phyloP scores from a whole-genome alignment of 768 basidiomycete species.

The Suillus lakei region DNA sequence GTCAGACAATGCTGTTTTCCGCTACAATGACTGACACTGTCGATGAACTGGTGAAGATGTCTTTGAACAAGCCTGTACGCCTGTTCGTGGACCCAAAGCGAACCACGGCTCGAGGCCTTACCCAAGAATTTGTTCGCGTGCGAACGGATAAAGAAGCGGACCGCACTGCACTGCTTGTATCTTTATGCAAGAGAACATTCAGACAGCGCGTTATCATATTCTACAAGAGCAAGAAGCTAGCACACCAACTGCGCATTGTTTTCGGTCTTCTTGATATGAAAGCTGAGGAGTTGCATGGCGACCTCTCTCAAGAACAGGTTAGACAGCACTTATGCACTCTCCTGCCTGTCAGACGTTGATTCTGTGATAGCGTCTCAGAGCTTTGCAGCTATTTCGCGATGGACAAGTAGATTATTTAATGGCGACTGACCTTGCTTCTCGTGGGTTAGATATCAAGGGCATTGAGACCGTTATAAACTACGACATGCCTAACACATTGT shows the following conservation, averaged over 20 bases:
- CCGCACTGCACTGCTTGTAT: slow-evolving; percentile 74
- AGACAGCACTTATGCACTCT: slow-evolving; percentile 14
- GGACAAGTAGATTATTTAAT: slow-evolving; percentile 89
- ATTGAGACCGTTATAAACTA: slow-evolving; percentile 98
- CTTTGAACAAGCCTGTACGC: slow-evolving; percentile 89
- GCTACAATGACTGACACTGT: slow-evolving; percentile 99
- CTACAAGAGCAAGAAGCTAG: slow-evolving; percentile 94
- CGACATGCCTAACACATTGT: slow-evolving; percentile 93
- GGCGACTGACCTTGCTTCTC: slow-evolving; percentile 95
- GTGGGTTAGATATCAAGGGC: slow-evolving; percentile 96
- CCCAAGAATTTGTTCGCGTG: slow-evolving; percentile 96
- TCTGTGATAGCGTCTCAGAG: slow-evolving; percentile 71
- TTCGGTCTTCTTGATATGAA: slow-evolving; percentile 90
- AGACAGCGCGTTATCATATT: slow-evolving; percentile 87
- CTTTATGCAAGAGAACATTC: slow-evolving; percentile 90
- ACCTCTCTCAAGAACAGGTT: slow-evolving; percentile 95
- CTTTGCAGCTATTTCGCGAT: slow-evolving; percentile 87
- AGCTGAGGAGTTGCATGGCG: slow-evolving; percentile 92
- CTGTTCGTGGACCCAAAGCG: slow-evolving; percentile 96
- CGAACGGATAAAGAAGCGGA: slow-evolving; percentile 79
- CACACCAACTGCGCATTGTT: slow-evolving; percentile 95
- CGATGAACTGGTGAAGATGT: slow-evolving; percentile 91
- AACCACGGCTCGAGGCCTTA: slow-evolving; percentile 79
- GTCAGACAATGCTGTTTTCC: slow-evolving; percentile 98
- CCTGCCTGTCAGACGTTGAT: slow-evolving; percentile 9